Evolutionary conservation across 2,329 filamentous ascomycete genomes (phyloP), one percentile per base, ranked within the genome.

Genomic region (Cladorrhinum sp.): DNA sequence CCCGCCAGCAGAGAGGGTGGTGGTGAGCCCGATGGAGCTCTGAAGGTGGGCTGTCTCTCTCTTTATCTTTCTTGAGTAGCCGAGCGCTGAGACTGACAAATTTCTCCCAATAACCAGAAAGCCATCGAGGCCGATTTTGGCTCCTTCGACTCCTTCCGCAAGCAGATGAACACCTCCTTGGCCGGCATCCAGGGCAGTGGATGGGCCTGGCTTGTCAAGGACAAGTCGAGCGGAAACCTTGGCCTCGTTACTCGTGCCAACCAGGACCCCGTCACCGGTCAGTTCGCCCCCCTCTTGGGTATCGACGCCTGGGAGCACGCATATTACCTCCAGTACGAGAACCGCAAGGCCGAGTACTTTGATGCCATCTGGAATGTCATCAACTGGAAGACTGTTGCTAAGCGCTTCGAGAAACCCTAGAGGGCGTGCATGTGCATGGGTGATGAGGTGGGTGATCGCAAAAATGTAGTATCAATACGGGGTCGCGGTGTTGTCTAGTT

Each of bases 241-340:
- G 76, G 79, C 64, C 81, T 91, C 67, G 85, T 85, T 69, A 90
- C 91, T 55, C 78, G 92, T 81, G 80, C 90, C 77, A 96, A 96
- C 81, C 92, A 96, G 80, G 92, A 96, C 75, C 90, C 93, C 24
- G 90, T 97, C 27, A 84, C 92, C 13, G 92, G 92, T 54, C 89
- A 89, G 74, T 91, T 89, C 74, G 83, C 86, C 70, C 93, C 93
- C 38, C 81, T 97, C 53, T 79, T 97, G 51, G 93, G 93, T 60
- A 89, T 97, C 71, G 93, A 97, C 79, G 93, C 92, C 58, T 96
- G 92, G 92, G 92, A 96, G 82, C 92, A 96, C 78, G 92, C 92
- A 56, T 96, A 96, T 82, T 96, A 96, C 79, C 83, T 96, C 64
- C 91, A 96, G 81, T 96, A 96, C 80, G 85, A 96, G 85, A 96